phyloP scores from a whole-genome alignment of 176 grass and related monocot species.

The Carex scoparia region DNA sequence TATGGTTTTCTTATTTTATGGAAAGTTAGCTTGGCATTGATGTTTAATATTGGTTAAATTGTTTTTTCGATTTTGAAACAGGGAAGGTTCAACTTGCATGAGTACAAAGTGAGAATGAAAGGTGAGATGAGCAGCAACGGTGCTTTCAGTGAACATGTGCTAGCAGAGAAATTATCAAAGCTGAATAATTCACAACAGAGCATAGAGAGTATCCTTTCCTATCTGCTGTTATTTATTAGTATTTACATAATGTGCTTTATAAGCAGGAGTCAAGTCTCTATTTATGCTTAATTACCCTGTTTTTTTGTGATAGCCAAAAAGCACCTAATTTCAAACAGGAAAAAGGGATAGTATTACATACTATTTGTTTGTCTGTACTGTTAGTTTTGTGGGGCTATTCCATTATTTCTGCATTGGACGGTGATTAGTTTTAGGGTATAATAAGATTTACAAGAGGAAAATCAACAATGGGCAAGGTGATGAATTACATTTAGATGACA shows the following conservation, averaged over 20 bases:
- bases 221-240: not conserved
- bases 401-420: slow-evolving; percentile 3
- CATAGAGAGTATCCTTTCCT: slow-evolving; percentile 87
- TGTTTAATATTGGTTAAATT: not conserved
- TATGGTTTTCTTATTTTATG: not conserved
- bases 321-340: not conserved
- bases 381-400: slow-evolving; percentile 4
- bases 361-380: not conserved
- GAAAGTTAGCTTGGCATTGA: not conserved
- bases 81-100: slow-evolving; percentile 6
- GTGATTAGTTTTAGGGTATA: not conserved
- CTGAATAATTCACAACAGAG: slow-evolving; percentile 87
- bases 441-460: not conserved
- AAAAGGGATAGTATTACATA: not conserved
- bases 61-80: not conserved
- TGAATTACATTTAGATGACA: not conserved
- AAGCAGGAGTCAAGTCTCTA: not conserved
- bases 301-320: slow-evolving; percentile 1
- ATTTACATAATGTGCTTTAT: not conserved
- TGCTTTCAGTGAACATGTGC: slow-evolving; percentile 69
- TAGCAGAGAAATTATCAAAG: slow-evolving; percentile 79
- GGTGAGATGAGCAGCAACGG: slow-evolving; percentile 27
- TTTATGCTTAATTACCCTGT: slow-evolving; percentile 17
- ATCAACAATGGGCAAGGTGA: not conserved
- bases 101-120: slow-evolving; percentile 16